These are phyloP conservation scores for Trametes polyzona DNA, from an alignment of 1,284 basidiomycete genomes.

Conservation along the genomic window DNA sequence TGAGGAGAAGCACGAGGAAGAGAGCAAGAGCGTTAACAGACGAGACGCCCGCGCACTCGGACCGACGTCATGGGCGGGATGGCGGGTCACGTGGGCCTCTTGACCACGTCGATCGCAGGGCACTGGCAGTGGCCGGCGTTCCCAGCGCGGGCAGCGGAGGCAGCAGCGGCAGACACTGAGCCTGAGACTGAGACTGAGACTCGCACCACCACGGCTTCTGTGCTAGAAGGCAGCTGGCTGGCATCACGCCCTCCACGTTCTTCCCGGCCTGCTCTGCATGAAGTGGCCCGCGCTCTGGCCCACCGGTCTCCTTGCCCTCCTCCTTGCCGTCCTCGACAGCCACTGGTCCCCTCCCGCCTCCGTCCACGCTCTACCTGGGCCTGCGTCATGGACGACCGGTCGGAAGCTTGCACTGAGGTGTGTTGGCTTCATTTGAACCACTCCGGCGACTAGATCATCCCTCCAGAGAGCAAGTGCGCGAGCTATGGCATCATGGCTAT, in stretches of 20 bases:
- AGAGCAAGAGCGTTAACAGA: neutral
- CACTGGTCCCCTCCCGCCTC: conserved; percentile 44
- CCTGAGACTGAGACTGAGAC: too few species aligned
- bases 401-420: conserved; percentile 68
- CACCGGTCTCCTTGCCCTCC: conserved; percentile 51
- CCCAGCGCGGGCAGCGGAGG: too few species aligned
- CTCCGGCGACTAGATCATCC: neutral
- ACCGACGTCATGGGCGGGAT: neutral
- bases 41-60: neutral
- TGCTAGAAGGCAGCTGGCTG: neutral
- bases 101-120: neutral
- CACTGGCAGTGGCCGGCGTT: too few species aligned
- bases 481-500: conserved; percentile 85
- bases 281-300: conserved; percentile 68
- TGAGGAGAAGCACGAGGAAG: neutral
- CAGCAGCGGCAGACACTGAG: too few species aligned
- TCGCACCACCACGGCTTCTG: neutral
- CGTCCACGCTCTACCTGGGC: conserved; percentile 37
- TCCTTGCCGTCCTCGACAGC: conserved; percentile 51
- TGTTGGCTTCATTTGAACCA: neutral
- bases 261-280: conserved; percentile 47
- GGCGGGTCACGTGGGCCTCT: neutral
- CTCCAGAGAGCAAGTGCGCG: conserved; percentile 67
- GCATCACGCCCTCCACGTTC: conserved; percentile 1
- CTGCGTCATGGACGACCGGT: conserved; percentile 57